These are phyloP conservation scores for Citrus medica DNA, from an alignment of 345 rosid genomes.

Conservation along the genomic window DNA sequence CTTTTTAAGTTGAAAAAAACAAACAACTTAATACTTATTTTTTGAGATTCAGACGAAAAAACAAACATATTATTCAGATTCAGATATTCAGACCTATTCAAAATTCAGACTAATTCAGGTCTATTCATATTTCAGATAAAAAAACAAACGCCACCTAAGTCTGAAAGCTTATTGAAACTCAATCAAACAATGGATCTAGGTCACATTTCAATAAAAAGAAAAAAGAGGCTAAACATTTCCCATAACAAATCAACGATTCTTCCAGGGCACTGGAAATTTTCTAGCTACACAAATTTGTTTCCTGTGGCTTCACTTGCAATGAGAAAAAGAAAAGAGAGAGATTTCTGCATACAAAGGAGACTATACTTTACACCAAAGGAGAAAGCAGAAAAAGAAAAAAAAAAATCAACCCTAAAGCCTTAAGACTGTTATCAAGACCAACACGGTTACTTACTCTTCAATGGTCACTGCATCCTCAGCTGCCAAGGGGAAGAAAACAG, in stretches of 20 bases:
- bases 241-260: background rate
- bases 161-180: background rate
- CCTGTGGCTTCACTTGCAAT: slow-evolving; percentile 18
- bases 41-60: no score
- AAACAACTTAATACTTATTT: no score
- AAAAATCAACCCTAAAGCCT: slow-evolving; percentile 18
- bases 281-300: slow-evolving; percentile 27
- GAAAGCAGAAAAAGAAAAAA: background rate
- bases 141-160: no score
- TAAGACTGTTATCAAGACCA: slow-evolving; percentile 11
- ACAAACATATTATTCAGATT: no score
- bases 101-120: no score
- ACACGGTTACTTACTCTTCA: slow-evolving; percentile 20
- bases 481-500: slow-evolving; percentile 26
- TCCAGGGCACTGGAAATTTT: slow-evolving; percentile 16
- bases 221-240: slow-evolving; percentile 4
- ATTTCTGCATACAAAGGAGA: slow-evolving; percentile 25
- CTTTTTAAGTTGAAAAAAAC: no score
- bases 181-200: slow-evolving; percentile 14
- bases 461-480: slow-evolving; percentile 28
- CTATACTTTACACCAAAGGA: slow-evolving; percentile 23
- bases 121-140: no score
- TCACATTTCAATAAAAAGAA: slow-evolving; percentile 10
- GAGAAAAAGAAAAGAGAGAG: background rate
- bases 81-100: no score